Evolutionary conservation across 2,329 filamentous ascomycete species (phyloP).

Genomic region (Diaporthe sp.): DNA sequence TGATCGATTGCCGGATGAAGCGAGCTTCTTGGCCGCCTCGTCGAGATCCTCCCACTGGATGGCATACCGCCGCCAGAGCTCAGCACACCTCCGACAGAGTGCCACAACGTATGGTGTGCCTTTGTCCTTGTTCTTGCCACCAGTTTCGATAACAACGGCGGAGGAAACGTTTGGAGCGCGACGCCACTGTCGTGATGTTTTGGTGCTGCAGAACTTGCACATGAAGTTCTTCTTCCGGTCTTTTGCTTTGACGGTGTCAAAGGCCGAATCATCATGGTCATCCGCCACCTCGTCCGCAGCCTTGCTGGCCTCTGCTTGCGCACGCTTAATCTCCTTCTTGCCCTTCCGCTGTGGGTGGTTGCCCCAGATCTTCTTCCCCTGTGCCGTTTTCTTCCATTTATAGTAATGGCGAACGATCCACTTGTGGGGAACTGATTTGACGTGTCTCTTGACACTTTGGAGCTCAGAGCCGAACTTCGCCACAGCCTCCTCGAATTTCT

Average conservation of each 20-base stretch:
- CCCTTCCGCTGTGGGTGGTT: constrained; percentile 88
- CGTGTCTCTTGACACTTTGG: constrained; percentile 82
- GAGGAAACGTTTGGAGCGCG: constrained; percentile 83
- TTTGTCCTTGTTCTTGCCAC: constrained; percentile 81
- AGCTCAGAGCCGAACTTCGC: constrained; percentile 92
- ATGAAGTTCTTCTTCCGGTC: constrained; percentile 85
- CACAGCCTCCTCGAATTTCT: constrained; percentile 93
- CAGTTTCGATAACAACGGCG: constrained; percentile 74
- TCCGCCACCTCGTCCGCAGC: constrained; percentile 93
- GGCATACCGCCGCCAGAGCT: constrained; percentile 94
- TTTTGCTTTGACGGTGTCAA: constrained; percentile 86
- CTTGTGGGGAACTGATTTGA: constrained; percentile 82
- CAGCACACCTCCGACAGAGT: constrained; percentile 88
- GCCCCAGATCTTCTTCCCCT: constrained; percentile 90
- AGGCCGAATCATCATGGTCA: constrained; percentile 93
- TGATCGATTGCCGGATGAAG: constrained; percentile 80
- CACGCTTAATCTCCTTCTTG: constrained; percentile 85
- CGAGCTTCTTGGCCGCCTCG: constrained; percentile 88
- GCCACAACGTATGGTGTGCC: constrained; percentile 79
- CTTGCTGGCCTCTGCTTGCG: constrained; percentile 77
- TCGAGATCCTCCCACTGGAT: constrained; percentile 96
- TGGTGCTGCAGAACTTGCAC: constrained; percentile 92
- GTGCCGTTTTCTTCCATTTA: constrained; percentile 94
- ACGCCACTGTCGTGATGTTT: constrained; percentile 88
- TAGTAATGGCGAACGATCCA: constrained; percentile 95